These are phyloP conservation scores for Candida hungchunana DNA, from an alignment of 805 yeast species.

Conservation along the genomic window DNA sequence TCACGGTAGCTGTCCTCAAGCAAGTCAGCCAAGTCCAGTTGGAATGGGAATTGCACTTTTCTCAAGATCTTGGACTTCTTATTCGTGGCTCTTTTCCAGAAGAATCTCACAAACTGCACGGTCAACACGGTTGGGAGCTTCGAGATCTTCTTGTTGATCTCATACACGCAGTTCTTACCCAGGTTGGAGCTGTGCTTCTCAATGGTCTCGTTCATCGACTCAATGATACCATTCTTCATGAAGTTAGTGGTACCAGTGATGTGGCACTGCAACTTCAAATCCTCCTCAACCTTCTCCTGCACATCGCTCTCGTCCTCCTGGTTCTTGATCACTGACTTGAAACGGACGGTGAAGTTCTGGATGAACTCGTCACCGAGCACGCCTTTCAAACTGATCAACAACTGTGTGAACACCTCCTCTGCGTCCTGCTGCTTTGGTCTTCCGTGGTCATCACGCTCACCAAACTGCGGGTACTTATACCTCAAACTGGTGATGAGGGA, in stretches of 20 bases:
- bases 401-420: constrained; percentile 88
- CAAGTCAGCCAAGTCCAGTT: constrained; percentile 81
- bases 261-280: constrained; percentile 82
- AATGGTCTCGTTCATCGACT: constrained; percentile 68
- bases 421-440: constrained; percentile 94
- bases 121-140: constrained; percentile 84
- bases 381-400: constrained; percentile 48
- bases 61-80: constrained; percentile 92
- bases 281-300: constrained; percentile 47
- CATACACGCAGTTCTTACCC: constrained; percentile 67
- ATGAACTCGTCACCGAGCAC: constrained; percentile 46
- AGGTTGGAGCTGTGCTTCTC: constrained; percentile 74
- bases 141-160: constrained; percentile 53
- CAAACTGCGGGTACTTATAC: constrained; percentile 79
- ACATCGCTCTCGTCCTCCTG: constrained; percentile 49
- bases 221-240: constrained; percentile 76
- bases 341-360: constrained; percentile 60
- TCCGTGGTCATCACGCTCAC: constrained; percentile 70
- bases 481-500: constrained; percentile 64
- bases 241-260: constrained; percentile 83
- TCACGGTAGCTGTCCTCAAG: constrained; percentile 72
- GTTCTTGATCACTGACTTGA: constrained; percentile 61
- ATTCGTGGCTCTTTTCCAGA: constrained; percentile 89
- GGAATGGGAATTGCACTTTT: constrained; percentile 92
- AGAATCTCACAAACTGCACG: constrained; percentile 91